A percentile compares a stretch with the other conserved stretches of the same genome.
Evolutionary conservation across 768 basidiomycete species (phyloP).

Genomic region (Naganishia antarctica): DNA sequence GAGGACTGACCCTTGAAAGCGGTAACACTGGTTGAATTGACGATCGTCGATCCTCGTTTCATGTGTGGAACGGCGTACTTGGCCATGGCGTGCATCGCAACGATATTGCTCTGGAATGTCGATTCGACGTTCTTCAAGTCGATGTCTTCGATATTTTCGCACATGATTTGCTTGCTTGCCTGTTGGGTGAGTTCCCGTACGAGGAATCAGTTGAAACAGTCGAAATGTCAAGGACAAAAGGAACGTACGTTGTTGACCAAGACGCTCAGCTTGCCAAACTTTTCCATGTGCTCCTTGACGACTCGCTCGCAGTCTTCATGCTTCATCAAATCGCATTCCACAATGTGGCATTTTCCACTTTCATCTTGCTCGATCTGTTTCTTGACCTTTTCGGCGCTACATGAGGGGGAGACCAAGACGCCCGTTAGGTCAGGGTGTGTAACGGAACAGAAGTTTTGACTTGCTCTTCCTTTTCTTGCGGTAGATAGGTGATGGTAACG

Average conservation of each 20-base stretch:
- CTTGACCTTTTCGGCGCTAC: conserved; percentile 54
- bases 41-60: conserved; percentile 57
- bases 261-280: conserved; percentile 37
- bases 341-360: conserved; percentile 46
- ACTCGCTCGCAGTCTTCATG: conserved; percentile 52
- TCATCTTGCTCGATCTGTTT: conserved; percentile 52
- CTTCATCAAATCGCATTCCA: conserved; percentile 53
- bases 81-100: conserved; percentile 60
- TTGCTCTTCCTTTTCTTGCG: conserved; percentile 58
- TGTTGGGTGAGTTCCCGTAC: too few species aligned
- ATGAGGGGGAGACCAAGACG: neutral
- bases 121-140: conserved; percentile 57
- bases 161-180: conserved; percentile 54
- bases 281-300: conserved; percentile 54
- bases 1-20: conserved; percentile 50
- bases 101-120: conserved; percentile 59
- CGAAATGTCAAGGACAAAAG: neutral
- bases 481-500: conserved; percentile 54
- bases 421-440: too few species aligned
- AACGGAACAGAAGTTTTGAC: too few species aligned
- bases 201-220: neutral
- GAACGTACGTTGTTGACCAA: conserved; percentile 31
- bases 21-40: conserved; percentile 62
- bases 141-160: conserved; percentile 54
- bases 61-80: conserved; percentile 61